Evolutionary conservation across 768 basidiomycete species (phyloP).

Genomic region (Fistulinella prunicolor): DNA sequence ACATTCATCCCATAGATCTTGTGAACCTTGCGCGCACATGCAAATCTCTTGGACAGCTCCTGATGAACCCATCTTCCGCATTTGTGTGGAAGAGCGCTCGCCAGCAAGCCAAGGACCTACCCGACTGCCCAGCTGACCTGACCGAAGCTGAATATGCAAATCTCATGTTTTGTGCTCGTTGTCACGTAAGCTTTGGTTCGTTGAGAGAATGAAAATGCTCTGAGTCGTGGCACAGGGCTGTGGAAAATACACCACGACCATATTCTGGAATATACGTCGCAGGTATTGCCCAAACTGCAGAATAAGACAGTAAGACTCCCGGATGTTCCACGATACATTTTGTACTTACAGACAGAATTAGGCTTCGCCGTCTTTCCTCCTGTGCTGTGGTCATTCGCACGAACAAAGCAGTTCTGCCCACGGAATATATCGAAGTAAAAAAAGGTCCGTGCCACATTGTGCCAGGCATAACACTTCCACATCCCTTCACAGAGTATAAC

Average conservation of each 20-base stretch:
- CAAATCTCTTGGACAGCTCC: constrained; percentile 35
- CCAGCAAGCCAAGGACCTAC: constrained; percentile 34
- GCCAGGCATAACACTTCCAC: not conserved
- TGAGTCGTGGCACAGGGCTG: constrained; percentile 3
- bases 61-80: constrained; percentile 30
- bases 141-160: constrained; percentile 40
- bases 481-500: not conserved
- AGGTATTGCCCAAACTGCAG: constrained; percentile 11
- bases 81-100: constrained; percentile 28
- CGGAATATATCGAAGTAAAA: not conserved
- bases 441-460: not conserved
- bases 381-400: not conserved
- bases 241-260: not conserved
- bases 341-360: not conserved
- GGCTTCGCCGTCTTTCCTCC: not conserved
- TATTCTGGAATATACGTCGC: constrained; percentile 11
- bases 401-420: not conserved
- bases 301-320: not conserved
- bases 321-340: not conserved
- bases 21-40: constrained; percentile 38
- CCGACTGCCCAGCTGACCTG: constrained; percentile 42
- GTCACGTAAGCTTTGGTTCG: not conserved
- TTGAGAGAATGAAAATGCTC: not conserved
- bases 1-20: constrained; percentile 34
- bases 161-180: constrained; percentile 13